Percentiles rank a stretch among this genome's conserved stretches.
phyloP scores from a whole-genome alignment of 2,329 filamentous ascomycete species.

The Zymoseptoria crescenta region DNA sequence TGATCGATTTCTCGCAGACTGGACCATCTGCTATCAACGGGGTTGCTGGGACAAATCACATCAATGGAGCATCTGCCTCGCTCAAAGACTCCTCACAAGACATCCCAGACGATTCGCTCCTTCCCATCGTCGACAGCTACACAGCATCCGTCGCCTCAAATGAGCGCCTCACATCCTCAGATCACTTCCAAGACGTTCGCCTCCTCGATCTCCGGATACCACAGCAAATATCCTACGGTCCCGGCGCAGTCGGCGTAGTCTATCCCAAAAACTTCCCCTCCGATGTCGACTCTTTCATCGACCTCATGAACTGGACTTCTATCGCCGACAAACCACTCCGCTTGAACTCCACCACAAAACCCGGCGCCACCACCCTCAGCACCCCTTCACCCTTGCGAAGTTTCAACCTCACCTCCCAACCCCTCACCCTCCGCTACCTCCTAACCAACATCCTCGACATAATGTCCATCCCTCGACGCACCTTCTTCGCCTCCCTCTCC shows the following conservation, averaged over 20 bases:
- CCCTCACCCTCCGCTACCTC: conserved; percentile 62
- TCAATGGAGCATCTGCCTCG: neutral
- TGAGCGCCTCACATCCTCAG: conserved; percentile 60
- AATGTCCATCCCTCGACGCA: conserved; percentile 76
- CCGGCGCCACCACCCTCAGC: conserved; percentile 15
- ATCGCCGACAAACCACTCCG: conserved; percentile 64
- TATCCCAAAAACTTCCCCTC: conserved; percentile 78
- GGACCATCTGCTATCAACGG: neutral
- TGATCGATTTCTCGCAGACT: conserved; percentile 12
- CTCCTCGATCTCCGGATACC: conserved; percentile 55
- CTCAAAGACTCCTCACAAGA: neutral
- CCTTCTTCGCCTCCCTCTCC: conserved; percentile 72
- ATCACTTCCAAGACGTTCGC: conserved; percentile 92
- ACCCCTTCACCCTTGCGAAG: conserved; percentile 34
- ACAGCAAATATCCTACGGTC: conserved; percentile 45
- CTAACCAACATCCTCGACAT: conserved; percentile 82
- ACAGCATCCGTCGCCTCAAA: conserved; percentile 58
- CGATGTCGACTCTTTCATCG: conserved; percentile 72
- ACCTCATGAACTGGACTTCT: conserved; percentile 68
- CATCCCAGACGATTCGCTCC: conserved; percentile 22
- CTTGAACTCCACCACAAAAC: conserved; percentile 35
- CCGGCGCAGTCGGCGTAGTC: conserved; percentile 74
- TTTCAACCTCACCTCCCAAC: conserved; percentile 31
- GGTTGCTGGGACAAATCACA: neutral
- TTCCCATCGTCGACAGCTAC: conserved; percentile 53